Base-by-base conservation (phyloP, 2,329 filamentous ascomycete genomes). In the Aspergillus brunneoviolaceus region DNA sequence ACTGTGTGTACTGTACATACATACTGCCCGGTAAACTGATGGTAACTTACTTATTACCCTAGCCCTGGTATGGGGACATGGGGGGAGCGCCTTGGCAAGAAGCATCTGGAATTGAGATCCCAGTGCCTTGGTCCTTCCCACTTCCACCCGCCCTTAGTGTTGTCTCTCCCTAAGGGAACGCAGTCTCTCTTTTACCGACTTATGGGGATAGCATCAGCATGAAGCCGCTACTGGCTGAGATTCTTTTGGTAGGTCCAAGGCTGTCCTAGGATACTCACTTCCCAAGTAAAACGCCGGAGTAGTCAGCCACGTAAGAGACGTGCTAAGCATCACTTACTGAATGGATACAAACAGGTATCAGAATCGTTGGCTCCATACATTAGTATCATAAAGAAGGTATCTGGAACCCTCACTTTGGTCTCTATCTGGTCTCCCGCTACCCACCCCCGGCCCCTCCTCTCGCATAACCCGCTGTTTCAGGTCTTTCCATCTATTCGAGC, bases 121-220 rank as follows among this genome's bases (percentile, higher is more conserved):
- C 62, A 61, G 53, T 58, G 49, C 62, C 52, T 62, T 59, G 57
- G 51, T 58, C 35, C 51, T 58, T 58, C 23, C 56, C 56, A 57
- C 42, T 60, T 45, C 58, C 62, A 35, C 58, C 58, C 58, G 35
- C 42, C 52, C 42, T 54, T 64, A 59, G 57, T 53, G 59, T 52
- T 45, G 49, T 51, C 39, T 63, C 57, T 52, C 27, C 12, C 19
- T 48, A 31, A 39, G 35, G 54, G 45, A 58, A 51, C 45, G 57
- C 42, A 19, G 25, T 50, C 53, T 60, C 57, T 31, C 27, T 57
- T 25, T 42, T 59, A 57, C 60, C 60, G 51, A 61, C 50, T 50
- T 62, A 57, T 57, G 23, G 52, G 23, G 51, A 27, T n/a, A 3
- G 42, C 7, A 39, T 23, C 14, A 35, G n/a, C n/a, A 49, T 11